Evolutionary conservation across 192 early-diverging fungal species (phyloP).

Genomic region (Funneliformis mosseae): DNA sequence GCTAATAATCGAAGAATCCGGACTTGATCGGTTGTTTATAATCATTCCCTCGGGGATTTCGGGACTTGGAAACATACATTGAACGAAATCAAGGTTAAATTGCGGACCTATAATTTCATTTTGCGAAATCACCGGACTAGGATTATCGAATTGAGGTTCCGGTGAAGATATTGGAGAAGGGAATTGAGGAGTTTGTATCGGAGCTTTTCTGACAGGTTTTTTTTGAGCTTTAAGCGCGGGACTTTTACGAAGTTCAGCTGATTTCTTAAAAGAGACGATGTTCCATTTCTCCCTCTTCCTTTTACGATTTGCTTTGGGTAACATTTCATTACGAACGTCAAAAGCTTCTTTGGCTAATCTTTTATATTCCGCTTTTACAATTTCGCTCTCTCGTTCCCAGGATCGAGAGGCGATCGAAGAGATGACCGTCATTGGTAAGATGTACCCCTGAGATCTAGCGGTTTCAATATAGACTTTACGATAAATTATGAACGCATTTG

Average conservation of each 20-base stretch:
- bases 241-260: not conserved
- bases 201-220: not conserved
- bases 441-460: not conserved
- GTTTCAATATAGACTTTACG: not conserved
- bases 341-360: constrained; percentile 5
- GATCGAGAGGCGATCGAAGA: not conserved
- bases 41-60: too few relatives aligned
- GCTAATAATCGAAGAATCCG: too few relatives aligned
- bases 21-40: too few relatives aligned
- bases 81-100: too few relatives aligned
- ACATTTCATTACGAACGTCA: not conserved
- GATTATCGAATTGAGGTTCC: too few relatives aligned
- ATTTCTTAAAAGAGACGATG: not conserved
- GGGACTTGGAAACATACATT: too few relatives aligned
- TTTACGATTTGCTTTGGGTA: not conserved
- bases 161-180: too few relatives aligned
- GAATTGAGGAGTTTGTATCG: too few relatives aligned
- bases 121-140: too few relatives aligned
- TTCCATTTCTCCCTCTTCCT: not conserved
- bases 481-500: constrained; percentile 14
- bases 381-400: not conserved
- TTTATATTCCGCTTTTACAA: not conserved
- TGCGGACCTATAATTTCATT: too few relatives aligned
- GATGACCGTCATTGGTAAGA: constrained; percentile 8
- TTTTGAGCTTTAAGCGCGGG: too few relatives aligned